Evolutionary conservation across 768 basidiomycete genomes (phyloP), one percentile per base, ranked within the genome.

Genomic region (Vararia minispora): DNA sequence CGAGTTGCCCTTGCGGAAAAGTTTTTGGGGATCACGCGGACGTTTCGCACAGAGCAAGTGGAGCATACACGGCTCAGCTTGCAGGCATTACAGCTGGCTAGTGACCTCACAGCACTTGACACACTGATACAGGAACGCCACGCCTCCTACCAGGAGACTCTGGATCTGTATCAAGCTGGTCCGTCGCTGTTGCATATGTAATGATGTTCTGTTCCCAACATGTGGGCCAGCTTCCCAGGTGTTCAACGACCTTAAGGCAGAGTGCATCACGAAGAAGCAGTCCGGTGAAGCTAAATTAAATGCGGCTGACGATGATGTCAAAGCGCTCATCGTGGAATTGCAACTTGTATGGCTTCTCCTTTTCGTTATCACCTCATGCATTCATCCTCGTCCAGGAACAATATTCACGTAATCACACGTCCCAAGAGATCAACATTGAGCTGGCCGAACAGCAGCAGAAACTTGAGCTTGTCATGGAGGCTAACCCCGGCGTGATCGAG

Each of bases 401-500:
- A n/a, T n/a, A n/a, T n/a, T n/a, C n/a, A n/a, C n/a, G n/a, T n/a
- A n/a, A n/a, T n/a, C n/a, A n/a, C n/a, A n/a, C n/a, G n/a, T n/a
- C n/a, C n/a, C n/a, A n/a, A n/a, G n/a, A n/a, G n/a, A 59, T 88
- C 26, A 59, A 69, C 47, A 66, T 60, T 9, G 77, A 79, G 34
- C 61, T 88, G 16, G 76, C 73, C 28, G 70, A 68, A 10, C 69
- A 79, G 37, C 60, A 63, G 44, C 73, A 77, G 11, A 72, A 79
- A 43, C 61, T 94, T 14, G 80, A 87, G 45, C 62, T 84, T 60
- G 84, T 76, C 51, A 64, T 72, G 45, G 69, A 68, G 35, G 76
- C 86, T 14, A 84, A 89, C 46, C 74, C 78, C 1, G 74, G 72
- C 17, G 79, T 91, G 16, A 70, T 94, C 21, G 75, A 81, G 40